Base-by-base conservation (phyloP, 176 grass and related monocot species). In the Miscanthus lutarioriparius region DNA sequence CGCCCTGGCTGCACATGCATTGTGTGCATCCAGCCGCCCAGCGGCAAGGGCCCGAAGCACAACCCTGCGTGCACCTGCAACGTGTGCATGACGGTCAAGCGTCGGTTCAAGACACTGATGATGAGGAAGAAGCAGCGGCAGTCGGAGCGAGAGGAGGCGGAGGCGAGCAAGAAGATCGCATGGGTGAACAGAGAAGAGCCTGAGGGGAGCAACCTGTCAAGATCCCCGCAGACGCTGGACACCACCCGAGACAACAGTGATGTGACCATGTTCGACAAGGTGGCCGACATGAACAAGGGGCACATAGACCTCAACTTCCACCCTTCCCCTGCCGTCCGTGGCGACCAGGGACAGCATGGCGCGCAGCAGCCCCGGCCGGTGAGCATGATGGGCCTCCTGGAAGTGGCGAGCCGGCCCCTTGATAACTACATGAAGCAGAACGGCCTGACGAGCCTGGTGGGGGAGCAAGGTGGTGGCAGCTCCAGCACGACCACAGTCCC, bases 31-130 rank as follows among this genome's bases (percentile, higher is more conserved):
- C 97, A 99, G 75, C 93, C 97, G 53, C 96, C 96, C 25, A 99
- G 96, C 6, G 96, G 96, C 73, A 99, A 99, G 83, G 96, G 96
- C 32, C 97, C 97, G 0, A 99, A 99, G 77, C 97, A 99, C 76
- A 95, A 88, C 51, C 93, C 93, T 3, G 26, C 97, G 3, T 99
- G 97, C 90, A 99, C 86, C 3, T 99, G 97, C 79, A 99, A 99
- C 22, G 97, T 99, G 14, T 99, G 97, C 84, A 86, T 99, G 96
- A 99, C 93, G 0, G 93, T 99, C 3, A 92, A 80, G 77, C 93
- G 96, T n/a, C 91, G 96, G 20, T 99, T 99, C 86, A 99, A 96
- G 74, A 99, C 96, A 41, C 75, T 99, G 53, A 99, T 96, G 96
- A 89, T 96, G 96, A 88, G 96, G 77, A 99, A 99, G 91, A 99